A percentile compares a stretch with the other conserved stretches of the same genome.
These are phyloP conservation scores for Phaeosphaeriaceae sp. DNA, from an alignment of 2,329 filamentous ascomycete species.

Conservation along the genomic window DNA sequence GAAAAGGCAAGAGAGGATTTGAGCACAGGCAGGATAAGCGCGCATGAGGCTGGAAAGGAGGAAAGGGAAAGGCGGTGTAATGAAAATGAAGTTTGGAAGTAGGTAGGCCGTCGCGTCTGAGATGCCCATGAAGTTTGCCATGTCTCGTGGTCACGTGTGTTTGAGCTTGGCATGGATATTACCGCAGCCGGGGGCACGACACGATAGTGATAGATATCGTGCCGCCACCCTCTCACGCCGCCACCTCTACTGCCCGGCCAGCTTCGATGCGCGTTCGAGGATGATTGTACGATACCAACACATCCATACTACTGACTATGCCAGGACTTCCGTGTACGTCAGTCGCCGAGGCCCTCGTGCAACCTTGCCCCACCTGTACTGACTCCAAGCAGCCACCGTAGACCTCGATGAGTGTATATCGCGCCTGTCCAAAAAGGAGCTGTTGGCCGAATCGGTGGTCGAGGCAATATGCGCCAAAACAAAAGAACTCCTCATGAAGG, in stretches of 20 bases:
- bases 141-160: slow-evolving; percentile 21
- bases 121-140: neutral
- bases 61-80: neutral
- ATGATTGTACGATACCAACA: slow-evolving; percentile 51
- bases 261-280: slow-evolving; percentile 42
- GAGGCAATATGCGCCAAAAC: slow-evolving; percentile 99
- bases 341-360: slow-evolving; percentile 11
- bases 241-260: slow-evolving; percentile 13
- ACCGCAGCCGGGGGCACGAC: slow-evolving; percentile 9
- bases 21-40: neutral
- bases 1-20: slow-evolving; percentile 4
- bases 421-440: slow-evolving; percentile 94
- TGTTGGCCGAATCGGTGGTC: slow-evolving; percentile 95
- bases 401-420: slow-evolving; percentile 99
- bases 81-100: no score
- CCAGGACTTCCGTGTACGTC: slow-evolving; percentile 58
- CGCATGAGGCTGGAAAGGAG: neutral
- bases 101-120: no score
- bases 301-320: slow-evolving; percentile 47
- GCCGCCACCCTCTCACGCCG: slow-evolving; percentile 24
- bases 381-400: slow-evolving; percentile 73
- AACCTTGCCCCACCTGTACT: slow-evolving; percentile 16
- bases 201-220: slow-evolving; percentile 11
- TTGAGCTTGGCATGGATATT: slow-evolving; percentile 22
- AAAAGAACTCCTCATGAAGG: slow-evolving; percentile 98